Evolutionary conservation across 208 protist species (phyloP), one percentile per base, ranked within the genome.

Genomic region (Acanthamoeba castellanii): DNA sequence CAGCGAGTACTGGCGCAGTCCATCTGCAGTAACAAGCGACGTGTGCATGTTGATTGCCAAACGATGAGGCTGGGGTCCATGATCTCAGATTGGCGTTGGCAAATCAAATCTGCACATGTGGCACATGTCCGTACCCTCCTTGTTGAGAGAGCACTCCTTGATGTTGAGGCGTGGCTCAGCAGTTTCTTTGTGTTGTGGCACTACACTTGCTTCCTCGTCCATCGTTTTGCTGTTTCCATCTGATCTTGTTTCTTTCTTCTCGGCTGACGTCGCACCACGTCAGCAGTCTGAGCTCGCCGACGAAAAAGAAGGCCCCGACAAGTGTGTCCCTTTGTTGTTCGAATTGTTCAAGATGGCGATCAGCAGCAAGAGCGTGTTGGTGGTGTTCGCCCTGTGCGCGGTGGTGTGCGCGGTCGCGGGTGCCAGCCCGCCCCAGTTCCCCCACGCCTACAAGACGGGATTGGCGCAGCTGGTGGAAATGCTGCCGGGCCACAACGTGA

Each of bases 131-230:
- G 18, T 81, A 87, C 78, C 78, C 47, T 87, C 9, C 47, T 64
- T 87, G 78, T 87, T 87, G 50, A 87, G 78, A 18, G 78, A 87
- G 50, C 78, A 87, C 42, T 55, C 25, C 78, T 87, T 87, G 2
- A 87, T 81, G 20, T 81, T 50, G 72, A 52, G 37, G 2, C 72
- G 0, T 27, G 72, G 72, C 72, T 11, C 72, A 2, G 13, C 22
- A 8, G 18, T 14, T 8, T 50, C 18, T 0, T 1, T 78, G 5
- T 37, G 25, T 7, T 74, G 7, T 74, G 66, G 5, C 55, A 64
- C 72, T 50, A 27, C 72, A 50, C n/a, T 32, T 13, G 2, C 64
- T 34, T 34, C 64, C 6, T 72, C 64, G 0, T 72, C n/a, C n/a
- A 20, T 30, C 34, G 30, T 61, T 2, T 22, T 61, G 16, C 20